These are phyloP conservation scores for Globisporangium recalcitrans DNA, from an alignment of 352 stramenopile species.

Conservation along the genomic window DNA sequence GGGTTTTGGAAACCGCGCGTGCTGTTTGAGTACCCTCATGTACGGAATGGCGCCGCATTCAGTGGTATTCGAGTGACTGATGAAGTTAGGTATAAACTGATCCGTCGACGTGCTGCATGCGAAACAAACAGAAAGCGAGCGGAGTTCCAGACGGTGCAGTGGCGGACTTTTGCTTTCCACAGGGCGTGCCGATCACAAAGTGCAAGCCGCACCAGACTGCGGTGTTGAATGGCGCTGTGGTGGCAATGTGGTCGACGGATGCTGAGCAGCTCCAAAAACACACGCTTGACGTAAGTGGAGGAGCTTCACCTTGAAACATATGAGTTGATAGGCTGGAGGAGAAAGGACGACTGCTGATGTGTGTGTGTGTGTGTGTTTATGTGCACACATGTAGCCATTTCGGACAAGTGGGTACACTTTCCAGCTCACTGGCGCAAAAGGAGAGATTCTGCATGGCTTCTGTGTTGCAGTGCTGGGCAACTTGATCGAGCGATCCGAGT, in stretches of 20 bases:
- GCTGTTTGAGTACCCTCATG: conserved; percentile 62
- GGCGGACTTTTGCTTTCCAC: conserved; percentile 79
- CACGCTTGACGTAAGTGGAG: conserved; percentile 39
- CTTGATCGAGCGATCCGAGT: conserved; percentile 17
- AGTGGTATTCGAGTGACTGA: background rate
- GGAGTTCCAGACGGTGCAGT: conserved; percentile 43
- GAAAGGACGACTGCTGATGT: background rate
- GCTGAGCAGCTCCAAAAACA: conserved; percentile 55
- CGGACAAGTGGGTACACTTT: conserved; percentile 75
- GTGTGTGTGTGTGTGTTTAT: conserved; percentile 1
- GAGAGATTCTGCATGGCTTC: conserved; percentile 76
- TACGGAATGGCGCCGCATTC: conserved; percentile 16
- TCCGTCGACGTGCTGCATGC: background rate
- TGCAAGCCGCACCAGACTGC: conserved; percentile 52
- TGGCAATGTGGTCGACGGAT: conserved; percentile 73
- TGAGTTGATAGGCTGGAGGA: background rate
- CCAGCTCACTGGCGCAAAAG: conserved; percentile 78
- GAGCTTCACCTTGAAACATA: background rate
- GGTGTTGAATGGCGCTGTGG: conserved; percentile 38
- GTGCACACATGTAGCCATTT: conserved; percentile 27
- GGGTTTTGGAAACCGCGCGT: conserved; percentile 72
- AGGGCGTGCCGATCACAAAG: conserved; percentile 53
- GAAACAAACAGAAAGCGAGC: conserved; percentile 20
- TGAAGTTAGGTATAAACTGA: background rate
- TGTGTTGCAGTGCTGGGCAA: conserved; percentile 65